These are phyloP conservation scores for Collybiopsis luxurians DNA, from an alignment of 768 basidiomycete genomes.

Conservation along the genomic window DNA sequence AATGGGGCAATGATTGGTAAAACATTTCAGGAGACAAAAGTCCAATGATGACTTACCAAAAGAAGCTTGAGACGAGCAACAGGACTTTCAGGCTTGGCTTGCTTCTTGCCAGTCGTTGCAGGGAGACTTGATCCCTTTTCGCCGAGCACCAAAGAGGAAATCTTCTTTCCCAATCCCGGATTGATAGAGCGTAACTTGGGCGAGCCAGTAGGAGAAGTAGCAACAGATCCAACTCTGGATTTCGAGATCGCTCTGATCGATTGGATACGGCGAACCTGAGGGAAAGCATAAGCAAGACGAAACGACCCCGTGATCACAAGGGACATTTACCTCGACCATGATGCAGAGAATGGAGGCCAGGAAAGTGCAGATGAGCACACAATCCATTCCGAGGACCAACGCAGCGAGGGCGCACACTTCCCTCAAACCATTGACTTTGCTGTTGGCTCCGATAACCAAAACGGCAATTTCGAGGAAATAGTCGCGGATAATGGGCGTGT, in stretches of 20 bases:
- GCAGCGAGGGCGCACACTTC: constrained; percentile 97
- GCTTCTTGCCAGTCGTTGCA: constrained; percentile 21
- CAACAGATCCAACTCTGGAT: constrained; percentile 28
- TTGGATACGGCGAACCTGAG: constrained; percentile 62
- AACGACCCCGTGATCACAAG: constrained; percentile 7
- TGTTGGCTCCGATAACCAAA: constrained; percentile 81
- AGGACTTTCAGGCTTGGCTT: constrained; percentile 68
- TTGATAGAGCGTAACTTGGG: constrained; percentile 4
- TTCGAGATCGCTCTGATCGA: constrained; percentile 50
- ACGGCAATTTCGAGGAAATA: constrained; percentile 92
- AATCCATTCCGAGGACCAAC: constrained; percentile 83
- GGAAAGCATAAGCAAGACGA: neutral
- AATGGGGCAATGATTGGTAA: neutral
- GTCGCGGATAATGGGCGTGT: constrained; percentile 84
- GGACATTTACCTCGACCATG: constrained; percentile 84
- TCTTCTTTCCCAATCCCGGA: constrained; percentile 5
- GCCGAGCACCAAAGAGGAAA: constrained; percentile 10
- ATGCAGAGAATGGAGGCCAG: constrained; percentile 86
- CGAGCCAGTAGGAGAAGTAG: constrained; percentile 22
- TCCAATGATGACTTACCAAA: constrained; percentile 47
- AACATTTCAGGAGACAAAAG: neutral
- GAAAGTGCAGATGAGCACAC: constrained; percentile 85
- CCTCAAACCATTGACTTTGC: constrained; percentile 81
- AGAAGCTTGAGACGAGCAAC: constrained; percentile 87
- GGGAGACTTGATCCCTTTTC: constrained; percentile 40